phyloP scores from a whole-genome alignment of 495 filamentous ascomycete species.

The Aspergillus mulundensis region DNA sequence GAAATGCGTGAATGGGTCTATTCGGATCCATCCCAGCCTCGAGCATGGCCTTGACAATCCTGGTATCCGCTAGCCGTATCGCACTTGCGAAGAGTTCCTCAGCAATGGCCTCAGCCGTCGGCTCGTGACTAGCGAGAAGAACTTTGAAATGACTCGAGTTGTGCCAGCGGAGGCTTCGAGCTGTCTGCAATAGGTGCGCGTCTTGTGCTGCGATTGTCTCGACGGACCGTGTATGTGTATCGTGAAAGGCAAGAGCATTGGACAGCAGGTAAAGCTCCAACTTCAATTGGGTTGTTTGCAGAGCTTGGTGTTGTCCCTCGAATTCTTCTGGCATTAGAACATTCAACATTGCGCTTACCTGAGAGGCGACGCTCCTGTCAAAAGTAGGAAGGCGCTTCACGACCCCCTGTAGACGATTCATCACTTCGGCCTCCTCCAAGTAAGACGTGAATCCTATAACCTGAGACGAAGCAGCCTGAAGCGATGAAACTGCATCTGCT shows the following conservation, averaged over 20 bases:
- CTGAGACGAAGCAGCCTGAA: background rate
- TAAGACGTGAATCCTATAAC: background rate
- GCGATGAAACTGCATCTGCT: background rate
- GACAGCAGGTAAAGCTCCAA: slow-evolving; percentile 12
- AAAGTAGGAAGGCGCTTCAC: slow-evolving; percentile 1
- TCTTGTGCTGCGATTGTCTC: too few species aligned
- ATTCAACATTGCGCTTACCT: slow-evolving; percentile 2
- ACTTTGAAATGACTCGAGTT: background rate
- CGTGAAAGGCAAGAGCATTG: slow-evolving; percentile 7
- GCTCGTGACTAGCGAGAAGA: slow-evolving; percentile 5
- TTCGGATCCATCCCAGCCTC: slow-evolving; percentile 9
- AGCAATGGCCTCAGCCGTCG: slow-evolving; percentile 9
- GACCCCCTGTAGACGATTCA: background rate
- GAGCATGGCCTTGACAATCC: slow-evolving; percentile 5
- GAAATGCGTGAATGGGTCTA: background rate
- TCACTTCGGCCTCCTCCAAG: background rate
- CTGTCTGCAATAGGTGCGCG: too few species aligned
- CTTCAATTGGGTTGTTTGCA: background rate
- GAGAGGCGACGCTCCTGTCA: slow-evolving; percentile 3
- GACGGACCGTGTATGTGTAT: background rate
- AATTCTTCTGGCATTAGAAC: slow-evolving; percentile 14
- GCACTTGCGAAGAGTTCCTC: slow-evolving; percentile 13
- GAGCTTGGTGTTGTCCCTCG: slow-evolving; percentile 2
- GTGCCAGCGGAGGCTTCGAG: slow-evolving; percentile 2
- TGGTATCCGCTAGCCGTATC: slow-evolving; percentile 1